Conservation (phyloP, 805 yeast species). For the Clavispora phyllophila region DNA sequence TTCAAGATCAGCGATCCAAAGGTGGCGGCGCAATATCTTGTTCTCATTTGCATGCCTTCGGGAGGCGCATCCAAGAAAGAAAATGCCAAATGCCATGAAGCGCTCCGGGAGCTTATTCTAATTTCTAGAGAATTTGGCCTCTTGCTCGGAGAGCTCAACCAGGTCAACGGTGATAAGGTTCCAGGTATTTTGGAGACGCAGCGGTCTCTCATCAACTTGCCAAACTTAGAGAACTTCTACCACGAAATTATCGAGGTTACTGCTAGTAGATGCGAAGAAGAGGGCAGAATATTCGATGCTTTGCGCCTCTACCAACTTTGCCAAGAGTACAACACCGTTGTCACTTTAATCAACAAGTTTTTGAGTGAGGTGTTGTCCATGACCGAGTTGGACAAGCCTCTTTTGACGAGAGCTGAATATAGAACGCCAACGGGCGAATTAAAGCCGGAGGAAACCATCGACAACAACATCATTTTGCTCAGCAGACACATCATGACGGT, state of each 20-base stretch:
- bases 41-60: constrained; percentile 54
- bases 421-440: constrained; percentile 33
- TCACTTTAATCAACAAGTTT: constrained; percentile 65
- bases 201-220: constrained; percentile 56
- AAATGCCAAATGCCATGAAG: constrained; percentile 61
- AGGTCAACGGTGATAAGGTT: constrained; percentile 60
- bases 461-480: constrained; percentile 43
- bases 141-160: constrained; percentile 77
- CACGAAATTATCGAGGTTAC: constrained; percentile 75
- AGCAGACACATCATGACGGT: constrained; percentile 41
- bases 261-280: constrained; percentile 84
- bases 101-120: constrained; percentile 76
- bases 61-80: constrained; percentile 39
- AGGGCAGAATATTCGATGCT: constrained; percentile 84
- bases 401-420: constrained; percentile 37
- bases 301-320: constrained; percentile 80
- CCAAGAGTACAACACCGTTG: constrained; percentile 80
- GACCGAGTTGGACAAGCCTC: constrained; percentile 61
- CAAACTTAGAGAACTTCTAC: constrained; percentile 55
- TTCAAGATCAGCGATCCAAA: constrained; percentile 84
- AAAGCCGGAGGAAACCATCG: constrained; percentile 32
- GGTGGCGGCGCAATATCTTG: constrained; percentile 85
- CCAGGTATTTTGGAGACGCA: constrained; percentile 85
- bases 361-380: constrained; percentile 73
- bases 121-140: constrained; percentile 80